These are phyloP conservation scores for Oryza meridionalis DNA, from an alignment of 176 grass and related monocot species.

Conservation along the genomic window DNA sequence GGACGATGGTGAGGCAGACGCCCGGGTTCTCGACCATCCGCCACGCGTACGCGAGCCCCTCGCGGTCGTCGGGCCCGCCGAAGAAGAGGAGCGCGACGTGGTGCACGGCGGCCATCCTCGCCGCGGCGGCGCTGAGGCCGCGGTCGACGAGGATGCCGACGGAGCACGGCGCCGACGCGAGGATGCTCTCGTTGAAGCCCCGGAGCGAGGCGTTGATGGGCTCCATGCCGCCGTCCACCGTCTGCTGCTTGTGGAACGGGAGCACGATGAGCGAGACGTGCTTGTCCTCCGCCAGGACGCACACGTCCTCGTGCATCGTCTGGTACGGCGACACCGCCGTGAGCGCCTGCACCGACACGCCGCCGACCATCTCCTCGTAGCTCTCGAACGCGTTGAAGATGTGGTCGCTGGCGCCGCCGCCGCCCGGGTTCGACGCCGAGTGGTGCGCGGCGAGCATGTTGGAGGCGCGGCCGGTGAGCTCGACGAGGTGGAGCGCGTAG, in stretches of 20 bases:
- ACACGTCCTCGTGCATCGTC: conserved; percentile 73
- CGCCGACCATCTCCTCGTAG: conserved; percentile 44
- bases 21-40: conserved; percentile 66
- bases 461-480: conserved; percentile 68
- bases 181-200: conserved; percentile 59
- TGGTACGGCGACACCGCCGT: conserved; percentile 69
- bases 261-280: conserved; percentile 62
- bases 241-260: conserved; percentile 72
- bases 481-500: conserved; percentile 75
- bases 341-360: conserved; percentile 46
- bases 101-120: conserved; percentile 41
- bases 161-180: conserved; percentile 65
- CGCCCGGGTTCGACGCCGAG: neutral
- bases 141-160: conserved; percentile 79
- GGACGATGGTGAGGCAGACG: conserved; percentile 70
- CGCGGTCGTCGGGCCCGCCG: conserved; percentile 80
- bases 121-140: conserved; percentile 57
- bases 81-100: conserved; percentile 75
- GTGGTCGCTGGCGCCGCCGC: conserved; percentile 38
- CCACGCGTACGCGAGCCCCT: conserved; percentile 65
- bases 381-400: conserved; percentile 67
- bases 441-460: conserved; percentile 60
- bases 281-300: conserved; percentile 64
- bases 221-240: conserved; percentile 64
- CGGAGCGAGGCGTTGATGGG: conserved; percentile 52